A percentile compares a stretch with the other conserved stretches of the same genome.
Conservation (phyloP, 2,329 filamentous ascomycete species). For the Epichloe baconii region DNA sequence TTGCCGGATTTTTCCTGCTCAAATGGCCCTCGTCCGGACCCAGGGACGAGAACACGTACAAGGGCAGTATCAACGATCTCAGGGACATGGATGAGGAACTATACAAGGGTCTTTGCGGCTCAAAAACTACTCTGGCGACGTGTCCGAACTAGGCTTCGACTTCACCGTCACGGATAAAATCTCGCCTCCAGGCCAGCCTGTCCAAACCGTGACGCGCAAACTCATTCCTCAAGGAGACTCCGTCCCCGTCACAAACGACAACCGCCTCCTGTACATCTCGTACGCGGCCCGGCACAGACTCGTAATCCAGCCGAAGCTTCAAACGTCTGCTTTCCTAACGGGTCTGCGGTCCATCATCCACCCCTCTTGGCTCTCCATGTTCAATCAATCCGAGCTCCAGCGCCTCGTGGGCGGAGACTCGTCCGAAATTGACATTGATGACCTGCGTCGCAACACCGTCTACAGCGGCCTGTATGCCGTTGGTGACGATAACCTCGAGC, state of each 20-base stretch:
- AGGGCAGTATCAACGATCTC: slow-evolving; percentile 88
- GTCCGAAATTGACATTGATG: slow-evolving; percentile 73
- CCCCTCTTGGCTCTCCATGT: slow-evolving; percentile 92
- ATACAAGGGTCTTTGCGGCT: slow-evolving; percentile 75
- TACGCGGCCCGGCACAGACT: slow-evolving; percentile 82
- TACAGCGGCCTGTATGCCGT: slow-evolving; percentile 84
- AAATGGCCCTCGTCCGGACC: slow-evolving; percentile 76
- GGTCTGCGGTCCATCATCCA: slow-evolving; percentile 82
- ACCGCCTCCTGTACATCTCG: slow-evolving; percentile 86
- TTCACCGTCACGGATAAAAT: slow-evolving; percentile 75
- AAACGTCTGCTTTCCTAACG: slow-evolving; percentile 77
- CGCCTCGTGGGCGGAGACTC: slow-evolving; percentile 83
- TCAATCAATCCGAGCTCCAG: slow-evolving; percentile 91
- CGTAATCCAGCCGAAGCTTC: slow-evolving; percentile 62
- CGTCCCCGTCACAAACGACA: slow-evolving; percentile 75
- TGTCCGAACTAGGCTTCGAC: slow-evolving; percentile 58
- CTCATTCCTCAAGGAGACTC: slow-evolving; percentile 67
- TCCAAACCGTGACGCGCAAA: slow-evolving; percentile 57
- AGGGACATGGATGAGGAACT: slow-evolving; percentile 82
- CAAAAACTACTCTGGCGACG: slow-evolving; percentile 75
- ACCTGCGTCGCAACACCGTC: slow-evolving; percentile 68
- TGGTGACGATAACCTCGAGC: slow-evolving; percentile 78
- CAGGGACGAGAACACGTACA: slow-evolving; percentile 57
- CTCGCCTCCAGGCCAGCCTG: slow-evolving; percentile 30
- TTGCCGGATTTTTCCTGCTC: slow-evolving; percentile 89